A percentile compares a stretch with the other conserved stretches of the same genome.
These are phyloP conservation scores for Periconia sp. DNA, from an alignment of 2,329 filamentous ascomycete genomes.

Conservation along the genomic window DNA sequence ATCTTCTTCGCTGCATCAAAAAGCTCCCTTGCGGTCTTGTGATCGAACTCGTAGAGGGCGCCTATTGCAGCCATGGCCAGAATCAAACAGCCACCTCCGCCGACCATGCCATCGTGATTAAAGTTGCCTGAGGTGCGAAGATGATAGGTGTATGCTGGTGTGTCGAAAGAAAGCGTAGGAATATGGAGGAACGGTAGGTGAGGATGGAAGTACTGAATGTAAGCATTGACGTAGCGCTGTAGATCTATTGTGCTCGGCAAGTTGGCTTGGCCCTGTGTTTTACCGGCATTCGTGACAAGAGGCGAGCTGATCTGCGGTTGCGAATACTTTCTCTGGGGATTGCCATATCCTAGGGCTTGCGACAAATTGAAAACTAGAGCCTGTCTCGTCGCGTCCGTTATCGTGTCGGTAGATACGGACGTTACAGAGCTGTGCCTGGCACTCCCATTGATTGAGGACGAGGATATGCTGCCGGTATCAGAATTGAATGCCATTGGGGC, in stretches of 20 bases:
- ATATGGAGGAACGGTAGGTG: constrained; percentile 95
- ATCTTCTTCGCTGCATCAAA: constrained; percentile 95
- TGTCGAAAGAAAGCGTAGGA: constrained; percentile 88
- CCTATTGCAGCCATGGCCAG: constrained; percentile 88
- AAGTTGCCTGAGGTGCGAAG: constrained; percentile 64
- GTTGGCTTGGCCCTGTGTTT: constrained; percentile 54
- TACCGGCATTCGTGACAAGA: constrained; percentile 47
- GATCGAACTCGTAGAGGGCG: constrained; percentile 86
- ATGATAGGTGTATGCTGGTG: constrained; percentile 68
- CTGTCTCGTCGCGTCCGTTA: constrained; percentile 70
- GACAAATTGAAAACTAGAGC: constrained; percentile 67
- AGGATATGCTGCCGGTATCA: constrained; percentile 66
- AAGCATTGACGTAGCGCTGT: constrained; percentile 87
- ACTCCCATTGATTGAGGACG: constrained; percentile 73
- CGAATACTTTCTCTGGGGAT: constrained; percentile 63
- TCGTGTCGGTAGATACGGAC: constrained; percentile 67
- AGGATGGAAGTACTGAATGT: constrained; percentile 90
- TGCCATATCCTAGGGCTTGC: constrained; percentile 62
- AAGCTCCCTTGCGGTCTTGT: constrained; percentile 77
- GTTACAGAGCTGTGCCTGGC: constrained; percentile 65
- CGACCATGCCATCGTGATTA: constrained; percentile 63
- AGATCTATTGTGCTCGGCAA: constrained; percentile 85
- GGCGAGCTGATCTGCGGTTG: constrained; percentile 63
- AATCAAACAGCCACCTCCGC: constrained; percentile 84
- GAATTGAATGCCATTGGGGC: constrained; percentile 72